A percentile compares a stretch with the other conserved stretches of the same genome.
Conservation (phyloP, 441 rosid genomes). For the Arabidopsis lyrata region DNA sequence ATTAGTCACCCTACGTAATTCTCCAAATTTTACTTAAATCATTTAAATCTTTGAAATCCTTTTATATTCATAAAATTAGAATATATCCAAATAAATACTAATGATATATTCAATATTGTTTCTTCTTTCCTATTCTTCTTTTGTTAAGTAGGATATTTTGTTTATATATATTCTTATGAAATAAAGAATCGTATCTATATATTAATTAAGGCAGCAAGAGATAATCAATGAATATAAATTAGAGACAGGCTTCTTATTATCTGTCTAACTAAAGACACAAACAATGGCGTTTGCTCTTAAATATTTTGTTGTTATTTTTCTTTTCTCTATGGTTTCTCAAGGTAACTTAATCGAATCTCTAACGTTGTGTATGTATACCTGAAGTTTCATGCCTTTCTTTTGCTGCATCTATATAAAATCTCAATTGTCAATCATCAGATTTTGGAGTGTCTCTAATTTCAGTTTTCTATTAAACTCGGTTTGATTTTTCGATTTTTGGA, state of each 20-base stretch:
- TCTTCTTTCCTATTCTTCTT: background rate
- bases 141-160: background rate
- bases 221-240: constrained; percentile 16
- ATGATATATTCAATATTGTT: background rate
- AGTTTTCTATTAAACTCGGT: background rate
- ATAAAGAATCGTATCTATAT: background rate
- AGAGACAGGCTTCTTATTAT: background rate
- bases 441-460: background rate
- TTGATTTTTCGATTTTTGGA: background rate
- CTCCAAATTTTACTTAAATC: background rate
- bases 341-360: constrained; percentile 30
- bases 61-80: background rate
- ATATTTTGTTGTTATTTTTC: constrained; percentile 25
- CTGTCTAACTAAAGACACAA: constrained; percentile 12
- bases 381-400: constrained; percentile 24
- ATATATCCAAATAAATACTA: background rate
- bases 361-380: constrained; percentile 4
- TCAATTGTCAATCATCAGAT: background rate
- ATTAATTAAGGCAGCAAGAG: constrained; percentile 1
- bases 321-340: constrained; percentile 37
- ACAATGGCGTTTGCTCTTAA: constrained; percentile 32
- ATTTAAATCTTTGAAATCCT: background rate
- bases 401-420: background rate
- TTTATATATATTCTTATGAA: background rate
- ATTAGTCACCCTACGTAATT: background rate